A percentile compares a stretch with the other conserved stretches of the same genome.
Conservation (phyloP, 225 moss, liverwort and hornwort genomes). For the Physcomitrellopsis africana region DNA sequence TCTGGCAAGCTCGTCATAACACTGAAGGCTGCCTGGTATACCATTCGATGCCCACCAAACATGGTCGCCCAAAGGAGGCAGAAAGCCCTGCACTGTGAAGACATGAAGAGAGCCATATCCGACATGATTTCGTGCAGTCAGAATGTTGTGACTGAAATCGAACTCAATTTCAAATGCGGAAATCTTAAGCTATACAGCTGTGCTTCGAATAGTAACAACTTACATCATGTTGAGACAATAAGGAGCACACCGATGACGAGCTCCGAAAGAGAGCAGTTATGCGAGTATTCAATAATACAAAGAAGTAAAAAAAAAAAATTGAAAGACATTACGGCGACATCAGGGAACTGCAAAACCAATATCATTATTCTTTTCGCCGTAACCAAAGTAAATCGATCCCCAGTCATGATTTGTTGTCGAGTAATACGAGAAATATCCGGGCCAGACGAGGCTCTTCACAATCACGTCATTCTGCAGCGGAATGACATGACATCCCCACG, state of each 20-base stretch:
- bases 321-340: neutral
- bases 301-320: neutral
- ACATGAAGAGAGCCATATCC: no score
- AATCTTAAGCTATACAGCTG: no score
- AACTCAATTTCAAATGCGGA: no score
- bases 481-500: conserved; percentile 75
- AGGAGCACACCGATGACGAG: neutral
- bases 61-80: no score
- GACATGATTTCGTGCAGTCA: no score
- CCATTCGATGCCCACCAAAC: no score
- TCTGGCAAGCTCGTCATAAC: no score
- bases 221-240: neutral
- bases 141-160: no score
- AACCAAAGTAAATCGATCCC: conserved; percentile 91
- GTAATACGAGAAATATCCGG: conserved; percentile 85
- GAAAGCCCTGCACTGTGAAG: no score
- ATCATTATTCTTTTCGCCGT: conserved; percentile 83
- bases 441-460: conserved; percentile 83
- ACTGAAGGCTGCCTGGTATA: no score
- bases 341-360: conserved; percentile 76
- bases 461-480: conserved; percentile 77
- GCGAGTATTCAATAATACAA: conserved; percentile 7
- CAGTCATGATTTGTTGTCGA: conserved; percentile 70
- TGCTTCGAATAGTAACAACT: no score
- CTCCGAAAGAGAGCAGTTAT: neutral